Evolutionary conservation across 768 basidiomycete species (phyloP), one percentile per base, ranked within the genome.

Genomic region (Coprinopsis strossmayeri): DNA sequence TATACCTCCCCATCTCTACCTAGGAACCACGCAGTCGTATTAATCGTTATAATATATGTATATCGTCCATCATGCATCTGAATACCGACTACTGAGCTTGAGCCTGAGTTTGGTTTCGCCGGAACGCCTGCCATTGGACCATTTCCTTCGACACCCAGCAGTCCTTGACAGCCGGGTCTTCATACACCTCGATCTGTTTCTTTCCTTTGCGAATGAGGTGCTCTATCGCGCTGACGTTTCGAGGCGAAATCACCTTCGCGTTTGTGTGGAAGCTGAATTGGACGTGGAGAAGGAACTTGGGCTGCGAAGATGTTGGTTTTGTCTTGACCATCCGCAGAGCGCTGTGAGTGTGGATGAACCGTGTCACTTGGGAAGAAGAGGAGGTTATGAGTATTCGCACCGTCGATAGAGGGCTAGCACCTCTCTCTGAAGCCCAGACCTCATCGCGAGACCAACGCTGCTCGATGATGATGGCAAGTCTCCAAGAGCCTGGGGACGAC

Each of bases 121-220:
- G 64, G 15, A 62, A 55, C 45, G 62, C 65, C 26, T 76, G 74
- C 90, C 89, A 91, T 42, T 73, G 67, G 35, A 68, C 55, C 87
- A 90, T 91, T 37, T 78, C 78, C 45, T 70, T 69, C 11, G 84
- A 87, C 24, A 91, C 77, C 69, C 78, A 83, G 58, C 85, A 88
- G 58, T 91, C 83, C 55, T 70, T 84, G 46, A 91, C 84, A 2
- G 74, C 73, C 4, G 69, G 58, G 46, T 75, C 76, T 64, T 88
- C 84, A 55, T 81, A 88, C 63, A 74, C 71, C 57, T 87, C 85
- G 32, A 91, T 56, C 55, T 88, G 85, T 52, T 81, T 70, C 42
- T 57, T 64, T 2, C 85, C 85, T 46, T 77, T 78, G 39, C 89
- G 76, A n/a, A 92, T 59, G 27, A 90, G 69, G 61, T 90, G 83